These are phyloP conservation scores for Candida coquimbonensis DNA, from an alignment of 805 yeast species.

Conservation along the genomic window DNA sequence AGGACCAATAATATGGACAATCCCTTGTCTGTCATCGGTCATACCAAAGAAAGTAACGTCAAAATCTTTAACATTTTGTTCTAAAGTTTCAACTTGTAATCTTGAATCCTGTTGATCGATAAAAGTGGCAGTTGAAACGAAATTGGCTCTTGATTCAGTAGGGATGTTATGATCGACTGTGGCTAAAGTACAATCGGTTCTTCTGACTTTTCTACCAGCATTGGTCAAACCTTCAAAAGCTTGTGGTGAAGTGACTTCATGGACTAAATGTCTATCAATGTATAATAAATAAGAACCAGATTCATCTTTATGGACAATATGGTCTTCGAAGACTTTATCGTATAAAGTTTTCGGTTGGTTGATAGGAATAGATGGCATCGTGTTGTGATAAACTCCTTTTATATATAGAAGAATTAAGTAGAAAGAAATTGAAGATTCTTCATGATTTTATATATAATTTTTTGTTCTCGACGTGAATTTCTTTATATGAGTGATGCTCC, in stretches of 20 bases:
- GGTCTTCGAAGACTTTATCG: constrained; percentile 95
- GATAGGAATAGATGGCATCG: constrained; percentile 25
- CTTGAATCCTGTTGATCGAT: constrained; percentile 89
- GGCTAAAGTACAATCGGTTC: constrained; percentile 88
- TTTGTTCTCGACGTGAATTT: neutral
- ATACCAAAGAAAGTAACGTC: constrained; percentile 91
- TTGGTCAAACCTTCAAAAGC: constrained; percentile 93
- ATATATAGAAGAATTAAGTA: neutral
- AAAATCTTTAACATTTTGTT: constrained; percentile 85
- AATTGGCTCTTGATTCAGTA: constrained; percentile 75
- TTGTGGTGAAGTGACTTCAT: constrained; percentile 98
- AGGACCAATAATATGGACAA: constrained; percentile 97
- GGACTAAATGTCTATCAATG: constrained; percentile 95
- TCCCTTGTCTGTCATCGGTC: constrained; percentile 93
- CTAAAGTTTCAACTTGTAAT: constrained; percentile 86
- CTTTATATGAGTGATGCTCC: constrained; percentile 4
- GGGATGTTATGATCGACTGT: constrained; percentile 98
- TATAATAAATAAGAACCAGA: constrained; percentile 81
- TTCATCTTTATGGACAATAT: constrained; percentile 83
- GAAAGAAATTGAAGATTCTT: neutral
- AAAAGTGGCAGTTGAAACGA: constrained; percentile 68
- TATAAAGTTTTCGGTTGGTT: constrained; percentile 66
- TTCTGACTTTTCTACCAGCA: constrained; percentile 85
- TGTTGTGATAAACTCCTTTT: neutral
- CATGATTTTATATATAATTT: neutral